phyloP scores from a whole-genome alignment of 257 asterid genomes.

The Apocynum venetum region DNA sequence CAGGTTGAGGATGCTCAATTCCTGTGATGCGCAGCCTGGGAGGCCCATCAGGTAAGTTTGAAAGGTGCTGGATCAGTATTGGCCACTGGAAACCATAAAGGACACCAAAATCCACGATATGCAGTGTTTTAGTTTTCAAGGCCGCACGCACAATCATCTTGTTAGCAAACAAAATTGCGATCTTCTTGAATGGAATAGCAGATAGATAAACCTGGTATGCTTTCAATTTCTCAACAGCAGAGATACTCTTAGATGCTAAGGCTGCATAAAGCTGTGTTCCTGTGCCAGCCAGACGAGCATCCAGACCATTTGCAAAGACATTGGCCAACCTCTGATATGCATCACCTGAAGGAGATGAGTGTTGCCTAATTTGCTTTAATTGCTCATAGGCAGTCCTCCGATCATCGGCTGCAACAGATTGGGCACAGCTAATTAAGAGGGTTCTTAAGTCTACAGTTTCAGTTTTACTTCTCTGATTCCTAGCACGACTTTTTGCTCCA shows the following conservation, averaged over 20 bases:
- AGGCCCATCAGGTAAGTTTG: constrained; percentile 56
- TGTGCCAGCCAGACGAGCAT: constrained; percentile 80
- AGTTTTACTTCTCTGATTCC: constrained; percentile 37
- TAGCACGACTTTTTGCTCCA: constrained; percentile 39
- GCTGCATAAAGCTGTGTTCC: constrained; percentile 70
- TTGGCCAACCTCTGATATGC: constrained; percentile 70
- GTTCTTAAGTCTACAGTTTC: constrained; percentile 72
- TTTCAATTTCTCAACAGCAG: constrained; percentile 73
- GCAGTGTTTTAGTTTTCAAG: constrained; percentile 49
- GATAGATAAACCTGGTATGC: constrained; percentile 74
- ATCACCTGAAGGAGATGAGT: constrained; percentile 70
- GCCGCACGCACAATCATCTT: constrained; percentile 49
- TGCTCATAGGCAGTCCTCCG: constrained; percentile 66
- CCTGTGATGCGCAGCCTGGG: constrained; percentile 79
- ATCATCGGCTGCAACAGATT: constrained; percentile 73
- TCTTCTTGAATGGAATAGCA: constrained; percentile 72
- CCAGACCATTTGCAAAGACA: constrained; percentile 67
- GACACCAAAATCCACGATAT: constrained; percentile 79
- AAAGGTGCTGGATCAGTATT: constrained; percentile 59
- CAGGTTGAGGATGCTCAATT: constrained; percentile 78
- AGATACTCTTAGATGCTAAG: constrained; percentile 45
- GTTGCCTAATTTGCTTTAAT: constrained; percentile 60
- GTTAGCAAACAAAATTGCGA: constrained; percentile 56
- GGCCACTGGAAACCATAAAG: constrained; percentile 94
- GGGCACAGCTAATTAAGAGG: constrained; percentile 76